A percentile compares a stretch with the other conserved stretches of the same genome.
Evolutionary conservation across 2,329 filamentous ascomycete species (phyloP).

Genomic region (Nectriaceae sp.): DNA sequence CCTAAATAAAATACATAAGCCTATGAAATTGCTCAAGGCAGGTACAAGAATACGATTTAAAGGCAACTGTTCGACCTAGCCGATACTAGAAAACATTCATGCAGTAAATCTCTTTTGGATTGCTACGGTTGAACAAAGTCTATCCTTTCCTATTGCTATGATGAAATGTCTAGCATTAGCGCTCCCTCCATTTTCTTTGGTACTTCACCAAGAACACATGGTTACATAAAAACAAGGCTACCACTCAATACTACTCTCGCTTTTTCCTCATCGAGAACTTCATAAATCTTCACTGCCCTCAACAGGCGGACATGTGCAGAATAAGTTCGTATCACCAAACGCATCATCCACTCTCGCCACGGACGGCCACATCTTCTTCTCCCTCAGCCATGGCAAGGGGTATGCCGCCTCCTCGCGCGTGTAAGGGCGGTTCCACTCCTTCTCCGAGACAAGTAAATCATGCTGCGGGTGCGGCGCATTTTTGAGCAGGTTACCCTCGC

Average conservation of each 20-base stretch:
- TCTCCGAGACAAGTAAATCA: slow-evolving; percentile 66
- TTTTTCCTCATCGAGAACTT: too few relatives aligned
- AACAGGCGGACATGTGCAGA: slow-evolving; percentile 91
- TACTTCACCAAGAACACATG: not conserved
- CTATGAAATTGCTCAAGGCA: too few relatives aligned
- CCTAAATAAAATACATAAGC: too few relatives aligned
- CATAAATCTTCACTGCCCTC: slow-evolving; percentile 53
- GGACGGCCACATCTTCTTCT: slow-evolving; percentile 98
- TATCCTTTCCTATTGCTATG: too few relatives aligned
- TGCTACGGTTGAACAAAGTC: too few relatives aligned
- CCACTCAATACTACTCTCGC: too few relatives aligned
- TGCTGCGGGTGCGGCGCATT: slow-evolving; percentile 84
- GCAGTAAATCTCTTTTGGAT: too few relatives aligned
- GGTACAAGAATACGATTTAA: too few relatives aligned
- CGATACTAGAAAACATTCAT: too few relatives aligned
- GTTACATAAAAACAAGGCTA: not conserved
- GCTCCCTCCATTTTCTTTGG: too few relatives aligned
- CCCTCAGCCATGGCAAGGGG: slow-evolving; percentile 75
- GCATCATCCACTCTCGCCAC: slow-evolving; percentile 87
- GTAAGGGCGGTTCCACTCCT: slow-evolving; percentile 80
- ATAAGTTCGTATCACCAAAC: slow-evolving; percentile 88
- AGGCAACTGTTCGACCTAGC: too few relatives aligned
- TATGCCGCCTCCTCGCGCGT: slow-evolving; percentile 82
- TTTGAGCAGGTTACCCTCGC: slow-evolving; percentile 81
- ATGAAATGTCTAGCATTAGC: too few relatives aligned